Evolutionary conservation across 768 basidiomycete species (phyloP).

Genomic region (Lentinula lateritia): DNA sequence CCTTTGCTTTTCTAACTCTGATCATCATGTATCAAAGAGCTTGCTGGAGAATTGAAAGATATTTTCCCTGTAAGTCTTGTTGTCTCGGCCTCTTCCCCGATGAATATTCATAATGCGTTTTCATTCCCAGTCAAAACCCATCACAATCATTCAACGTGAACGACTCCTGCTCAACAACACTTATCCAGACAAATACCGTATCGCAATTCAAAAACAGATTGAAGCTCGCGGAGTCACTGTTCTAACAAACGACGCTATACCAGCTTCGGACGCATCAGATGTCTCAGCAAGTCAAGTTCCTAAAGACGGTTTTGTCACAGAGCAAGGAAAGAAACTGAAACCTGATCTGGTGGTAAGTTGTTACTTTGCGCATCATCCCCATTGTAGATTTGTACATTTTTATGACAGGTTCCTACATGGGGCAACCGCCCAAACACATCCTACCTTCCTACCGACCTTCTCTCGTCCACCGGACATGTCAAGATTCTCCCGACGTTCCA

Average conservation of each 20-base stretch:
- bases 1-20: not conserved
- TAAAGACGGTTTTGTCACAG: slow-evolving; percentile 27
- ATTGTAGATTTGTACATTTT: too few relatives aligned
- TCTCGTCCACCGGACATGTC: slow-evolving; percentile 36
- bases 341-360: slow-evolving; percentile 42
- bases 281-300: slow-evolving; percentile 10
- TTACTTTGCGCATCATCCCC: not conserved
- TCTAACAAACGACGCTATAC: slow-evolving; percentile 33
- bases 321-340: slow-evolving; percentile 27
- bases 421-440: slow-evolving; percentile 27
- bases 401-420: slow-evolving; percentile 7
- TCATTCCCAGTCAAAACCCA: slow-evolving; percentile 14
- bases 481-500: slow-evolving; percentile 56
- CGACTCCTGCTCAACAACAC: slow-evolving; percentile 34
- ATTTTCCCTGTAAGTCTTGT: slow-evolving; percentile 9
- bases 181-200: slow-evolving; percentile 40
- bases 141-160: slow-evolving; percentile 43
- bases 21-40: slow-evolving; percentile 13
- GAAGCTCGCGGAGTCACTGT: slow-evolving; percentile 27
- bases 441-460: slow-evolving; percentile 24
- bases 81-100: not conserved
- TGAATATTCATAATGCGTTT: too few relatives aligned
- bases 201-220: slow-evolving; percentile 27
- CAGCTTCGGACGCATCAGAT: slow-evolving; percentile 21
- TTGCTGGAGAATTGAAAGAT: slow-evolving; percentile 18